Evolutionary conservation across 306 rosid genomes (phyloP).

Genomic region (Cucumis hystrix): DNA sequence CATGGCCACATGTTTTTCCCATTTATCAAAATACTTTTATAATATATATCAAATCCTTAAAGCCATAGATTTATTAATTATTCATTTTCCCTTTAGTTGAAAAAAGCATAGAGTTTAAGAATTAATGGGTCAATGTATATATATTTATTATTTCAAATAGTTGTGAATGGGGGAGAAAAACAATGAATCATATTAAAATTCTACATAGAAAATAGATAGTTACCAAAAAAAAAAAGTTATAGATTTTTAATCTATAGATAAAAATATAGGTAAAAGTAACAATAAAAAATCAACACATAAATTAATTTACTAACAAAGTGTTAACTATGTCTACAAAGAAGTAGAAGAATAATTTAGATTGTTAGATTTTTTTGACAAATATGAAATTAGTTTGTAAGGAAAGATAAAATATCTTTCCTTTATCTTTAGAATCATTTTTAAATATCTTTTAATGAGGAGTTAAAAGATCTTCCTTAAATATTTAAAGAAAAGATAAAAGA

Average conservation of each 20-base stretch:
- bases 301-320: no score
- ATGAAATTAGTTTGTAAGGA: no score
- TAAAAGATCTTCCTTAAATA: no score
- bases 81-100: background rate
- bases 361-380: no score
- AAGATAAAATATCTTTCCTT: no score
- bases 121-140: background rate
- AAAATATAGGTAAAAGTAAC: no score
- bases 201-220: background rate
- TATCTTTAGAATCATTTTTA: no score
- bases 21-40: background rate
- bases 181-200: background rate
- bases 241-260: background rate
- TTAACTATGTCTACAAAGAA: no score
- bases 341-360: no score
- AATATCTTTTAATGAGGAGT: no score
- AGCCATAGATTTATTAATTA: background rate
- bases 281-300: no score
- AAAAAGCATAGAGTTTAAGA: background rate
- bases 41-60: background rate
- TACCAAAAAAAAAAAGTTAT: background rate
- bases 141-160: background rate
- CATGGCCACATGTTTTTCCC: background rate
- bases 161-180: background rate
- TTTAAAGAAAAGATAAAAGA: no score